A percentile compares a stretch with the other conserved stretches of the same genome.
phyloP scores from a whole-genome alignment of 306 rosid species.

The Sindora glabra region DNA sequence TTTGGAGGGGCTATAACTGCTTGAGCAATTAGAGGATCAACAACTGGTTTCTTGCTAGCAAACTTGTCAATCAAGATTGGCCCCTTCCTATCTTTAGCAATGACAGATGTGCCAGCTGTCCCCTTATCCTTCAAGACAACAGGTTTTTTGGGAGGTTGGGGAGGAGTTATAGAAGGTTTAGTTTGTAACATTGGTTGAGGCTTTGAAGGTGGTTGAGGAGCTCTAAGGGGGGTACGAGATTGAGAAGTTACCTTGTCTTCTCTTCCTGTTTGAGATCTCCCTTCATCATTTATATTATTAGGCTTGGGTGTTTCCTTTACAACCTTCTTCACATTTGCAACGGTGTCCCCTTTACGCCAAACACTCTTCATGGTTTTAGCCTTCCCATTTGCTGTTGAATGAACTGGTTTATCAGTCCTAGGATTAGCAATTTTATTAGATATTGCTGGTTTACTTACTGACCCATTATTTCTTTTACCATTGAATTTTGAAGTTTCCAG shows the following conservation, averaged over 20 bases:
- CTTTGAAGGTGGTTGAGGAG: slow-evolving; percentile 40
- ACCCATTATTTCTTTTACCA: slow-evolving; percentile 33
- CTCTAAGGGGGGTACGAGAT: slow-evolving; percentile 29
- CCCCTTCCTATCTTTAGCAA: slow-evolving; percentile 53
- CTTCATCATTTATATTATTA: slow-evolving; percentile 22
- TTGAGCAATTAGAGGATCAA: slow-evolving; percentile 58
- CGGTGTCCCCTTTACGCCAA: slow-evolving; percentile 92
- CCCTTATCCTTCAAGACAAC: slow-evolving; percentile 79
- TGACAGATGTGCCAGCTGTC: slow-evolving; percentile 32
- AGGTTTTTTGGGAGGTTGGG: slow-evolving; percentile 54
- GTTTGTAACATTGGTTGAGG: slow-evolving; percentile 65
- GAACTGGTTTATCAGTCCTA: slow-evolving; percentile 13
- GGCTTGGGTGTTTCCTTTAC: slow-evolving; percentile 52
- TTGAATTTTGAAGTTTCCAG: slow-evolving; percentile 39
- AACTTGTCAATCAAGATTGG: slow-evolving; percentile 89
- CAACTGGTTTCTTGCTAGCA: slow-evolving; percentile 72
- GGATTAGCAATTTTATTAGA: slow-evolving; percentile 26
- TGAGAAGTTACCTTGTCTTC: slow-evolving; percentile 29
- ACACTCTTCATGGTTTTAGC: slow-evolving; percentile 80
- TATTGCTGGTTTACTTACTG: slow-evolving; percentile 34
- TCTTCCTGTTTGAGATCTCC: slow-evolving; percentile 26
- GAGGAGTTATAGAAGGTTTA: slow-evolving; percentile 61
- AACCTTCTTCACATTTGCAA: slow-evolving; percentile 58
- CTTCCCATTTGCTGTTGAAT: slow-evolving; percentile 21
- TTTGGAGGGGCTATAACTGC: slow-evolving; percentile 66